A percentile compares a stretch with the other conserved stretches of the same genome.
Conservation (phyloP, 768 basidiomycete species). For the Lactarius evosmus region DNA sequence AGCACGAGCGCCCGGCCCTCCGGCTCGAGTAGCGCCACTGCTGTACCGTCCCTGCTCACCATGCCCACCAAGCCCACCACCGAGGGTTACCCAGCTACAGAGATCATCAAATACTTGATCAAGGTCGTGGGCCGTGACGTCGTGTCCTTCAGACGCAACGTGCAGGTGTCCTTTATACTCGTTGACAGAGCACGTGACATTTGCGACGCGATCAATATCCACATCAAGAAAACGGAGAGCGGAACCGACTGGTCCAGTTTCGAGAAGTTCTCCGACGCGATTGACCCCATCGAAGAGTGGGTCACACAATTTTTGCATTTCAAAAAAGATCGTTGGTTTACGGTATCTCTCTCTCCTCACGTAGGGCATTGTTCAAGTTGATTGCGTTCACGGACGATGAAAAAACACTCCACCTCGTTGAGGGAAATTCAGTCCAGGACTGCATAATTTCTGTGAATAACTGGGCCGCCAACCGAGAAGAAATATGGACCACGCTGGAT, state of each 20-base stretch:
- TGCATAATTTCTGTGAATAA: conserved; percentile 9
- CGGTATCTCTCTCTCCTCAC: neutral
- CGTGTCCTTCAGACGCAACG: conserved; percentile 25
- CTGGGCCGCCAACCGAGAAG: conserved; percentile 21
- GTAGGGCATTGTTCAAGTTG: conserved; percentile 17
- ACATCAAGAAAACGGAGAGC: conserved; percentile 21
- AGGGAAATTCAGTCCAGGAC: conserved; percentile 11
- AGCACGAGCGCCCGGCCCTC: neutral
- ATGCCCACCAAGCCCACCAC: neutral
- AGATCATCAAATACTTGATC: conserved; percentile 26
- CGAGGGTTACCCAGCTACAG: conserved; percentile 23
- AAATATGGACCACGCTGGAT: conserved; percentile 9
- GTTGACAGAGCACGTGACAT: conserved; percentile 27
- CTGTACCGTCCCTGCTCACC: neutral
- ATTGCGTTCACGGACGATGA: conserved; percentile 19
- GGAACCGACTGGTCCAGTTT: conserved; percentile 24
- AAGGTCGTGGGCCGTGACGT: conserved; percentile 23
- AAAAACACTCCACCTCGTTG: conserved; percentile 7
- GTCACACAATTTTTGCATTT: neutral
- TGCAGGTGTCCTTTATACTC: conserved; percentile 27
- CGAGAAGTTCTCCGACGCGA: conserved; percentile 25
- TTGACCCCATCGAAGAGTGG: conserved; percentile 30
- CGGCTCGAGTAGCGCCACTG: neutral
- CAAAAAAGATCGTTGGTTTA: neutral
- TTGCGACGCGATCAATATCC: conserved; percentile 25